Base-by-base conservation (phyloP, 306 rosid species). In the Coriaria nepalensis region DNA sequence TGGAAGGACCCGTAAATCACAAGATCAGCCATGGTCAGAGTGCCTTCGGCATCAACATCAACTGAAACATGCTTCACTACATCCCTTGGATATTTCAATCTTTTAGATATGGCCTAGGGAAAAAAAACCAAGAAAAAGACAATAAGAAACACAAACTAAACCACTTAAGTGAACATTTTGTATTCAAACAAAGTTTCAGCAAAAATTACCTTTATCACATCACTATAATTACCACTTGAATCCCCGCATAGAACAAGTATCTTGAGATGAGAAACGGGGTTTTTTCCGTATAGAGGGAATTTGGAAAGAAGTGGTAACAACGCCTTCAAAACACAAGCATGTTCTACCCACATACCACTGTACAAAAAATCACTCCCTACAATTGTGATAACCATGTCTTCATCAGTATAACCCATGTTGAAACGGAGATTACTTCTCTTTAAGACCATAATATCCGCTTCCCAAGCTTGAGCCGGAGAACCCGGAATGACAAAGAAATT, bases 321-420 rank as follows among this genome's bases (percentile, higher is more conserved):
- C 63, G 99, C 87, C 65, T 42, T 76, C 52, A 92, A 82, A 70
- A 86, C 70, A 62, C 79, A 49, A 37, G 96, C 80, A 55, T 92
- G 99, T 63, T 87, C 99, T 73, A 92, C 59, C 96, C 96, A 92
- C 81, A 82, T 65, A 60, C 93, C 83, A 71, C 81, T 76, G 74
- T 82, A 82, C 70, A 78, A 51, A 71, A 92, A 76, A 60, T 78
- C 83, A 63, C 94, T 92, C 51, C 99, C 96, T 50, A 82, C 93
- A 40, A 92, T 68, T 61, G 90, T 77, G n/a, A 92, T 52, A 61
- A 86, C 60, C 50, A 80, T 47, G 33, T 82, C 93, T 55, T 82
- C 88, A 13, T 62, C 61, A 50, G 56, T 72, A 73, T 71, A 78
- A 8, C 96, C 93, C 81, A 80, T 52, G 49, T 52, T 60, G 44